Conservation (phyloP, 78 protist species). For the Fonticula alba region DNA sequence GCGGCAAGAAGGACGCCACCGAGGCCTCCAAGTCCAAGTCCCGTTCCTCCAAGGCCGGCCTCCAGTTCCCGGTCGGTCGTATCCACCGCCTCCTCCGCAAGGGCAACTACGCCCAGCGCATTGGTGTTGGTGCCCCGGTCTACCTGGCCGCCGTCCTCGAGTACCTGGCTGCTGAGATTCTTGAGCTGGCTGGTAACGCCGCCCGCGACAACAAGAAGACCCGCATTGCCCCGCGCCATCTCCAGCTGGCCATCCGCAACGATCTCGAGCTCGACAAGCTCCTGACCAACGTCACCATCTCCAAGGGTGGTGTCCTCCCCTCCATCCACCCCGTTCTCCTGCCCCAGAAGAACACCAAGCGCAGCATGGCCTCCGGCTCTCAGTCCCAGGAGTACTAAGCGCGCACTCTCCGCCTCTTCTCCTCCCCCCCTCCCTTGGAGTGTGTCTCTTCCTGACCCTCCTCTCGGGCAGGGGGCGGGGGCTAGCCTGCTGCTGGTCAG, state of each 20-base stretch:
- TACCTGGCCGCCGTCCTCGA: constrained; percentile 93
- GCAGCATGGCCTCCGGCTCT: no score
- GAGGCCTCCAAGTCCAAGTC: constrained; percentile 17
- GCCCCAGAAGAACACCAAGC: constrained; percentile 35
- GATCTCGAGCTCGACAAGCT: constrained; percentile 88
- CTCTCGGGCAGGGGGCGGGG: no score
- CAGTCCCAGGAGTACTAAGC: no score
- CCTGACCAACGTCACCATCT: constrained; percentile 66
- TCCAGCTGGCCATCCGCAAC: constrained; percentile 82
- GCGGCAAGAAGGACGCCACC: constrained; percentile 12
- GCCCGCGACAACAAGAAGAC: constrained; percentile 67
- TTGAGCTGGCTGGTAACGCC: constrained; percentile 89
- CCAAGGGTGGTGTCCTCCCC: constrained; percentile 91
- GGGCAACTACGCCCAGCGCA: constrained; percentile 57
- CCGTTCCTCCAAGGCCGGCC: constrained; percentile 52
- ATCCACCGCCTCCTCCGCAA: constrained; percentile 51
- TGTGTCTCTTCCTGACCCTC: no score
- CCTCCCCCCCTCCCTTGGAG: no score
- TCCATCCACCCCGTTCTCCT: constrained; percentile 59
- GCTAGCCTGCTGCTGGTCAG: no score
- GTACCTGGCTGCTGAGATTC: constrained; percentile 83
- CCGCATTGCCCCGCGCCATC: constrained; percentile 87
- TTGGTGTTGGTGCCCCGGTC: constrained; percentile 80
- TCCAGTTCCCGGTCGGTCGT: constrained; percentile 77
- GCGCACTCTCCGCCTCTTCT: no score